These are phyloP conservation scores for Magnolia officinalis DNA, from an alignment of 164 flowering plant genomes.

Conservation along the genomic window DNA sequence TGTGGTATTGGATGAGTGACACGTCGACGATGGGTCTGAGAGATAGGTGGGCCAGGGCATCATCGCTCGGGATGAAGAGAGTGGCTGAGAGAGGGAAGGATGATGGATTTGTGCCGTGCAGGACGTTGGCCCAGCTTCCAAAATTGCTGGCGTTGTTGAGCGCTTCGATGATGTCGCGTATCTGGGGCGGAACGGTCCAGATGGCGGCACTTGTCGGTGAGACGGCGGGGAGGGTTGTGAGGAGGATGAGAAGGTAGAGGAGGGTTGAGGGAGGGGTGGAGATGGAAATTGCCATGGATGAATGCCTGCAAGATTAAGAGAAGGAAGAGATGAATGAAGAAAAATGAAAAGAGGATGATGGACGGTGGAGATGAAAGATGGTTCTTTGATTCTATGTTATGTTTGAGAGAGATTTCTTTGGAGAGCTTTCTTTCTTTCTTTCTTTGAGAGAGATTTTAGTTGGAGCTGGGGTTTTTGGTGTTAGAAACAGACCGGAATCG, in stretches of 20 bases:
- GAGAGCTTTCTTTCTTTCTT: no score
- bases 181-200: not conserved
- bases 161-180: slow-evolving; percentile 41
- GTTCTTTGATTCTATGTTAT: not conserved
- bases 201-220: not conserved
- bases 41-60: slow-evolving; percentile 7
- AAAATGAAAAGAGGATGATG: not conserved
- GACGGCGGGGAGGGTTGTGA: not conserved
- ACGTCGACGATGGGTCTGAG: slow-evolving; percentile 3
- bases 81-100: slow-evolving; percentile 39
- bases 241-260: not conserved
- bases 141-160: slow-evolving; percentile 45
- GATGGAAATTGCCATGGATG: not conserved
- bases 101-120: slow-evolving; percentile 26
- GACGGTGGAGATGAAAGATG: not conserved
- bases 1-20: slow-evolving; percentile 22
- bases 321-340: not conserved
- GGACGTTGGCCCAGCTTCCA: slow-evolving; percentile 36
- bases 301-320: not conserved
- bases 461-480: no score
- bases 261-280: not conserved
- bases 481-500: no score
- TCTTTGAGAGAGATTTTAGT: not conserved
- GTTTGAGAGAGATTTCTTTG: not conserved
- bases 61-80: slow-evolving; percentile 44